Base-by-base conservation (phyloP, 2,329 filamentous ascomycete genomes). In the Neofusicoccum sp. region DNA sequence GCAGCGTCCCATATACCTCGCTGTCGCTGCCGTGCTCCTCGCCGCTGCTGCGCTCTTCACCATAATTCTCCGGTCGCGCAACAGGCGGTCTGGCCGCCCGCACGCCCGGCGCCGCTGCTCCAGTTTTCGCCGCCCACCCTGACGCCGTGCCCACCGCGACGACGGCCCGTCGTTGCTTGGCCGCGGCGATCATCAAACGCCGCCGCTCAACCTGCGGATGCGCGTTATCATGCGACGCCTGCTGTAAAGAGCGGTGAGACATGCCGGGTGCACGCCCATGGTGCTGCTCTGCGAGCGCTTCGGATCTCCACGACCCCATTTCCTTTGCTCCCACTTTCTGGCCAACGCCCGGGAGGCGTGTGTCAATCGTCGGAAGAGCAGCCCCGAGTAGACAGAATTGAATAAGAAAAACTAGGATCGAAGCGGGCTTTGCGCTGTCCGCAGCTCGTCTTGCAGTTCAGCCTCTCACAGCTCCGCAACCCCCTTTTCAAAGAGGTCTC, bases 191-290 rank as follows among this genome's bases (percentile, higher is more conserved):
- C 41, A 45, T n/a, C 29, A 39, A 34, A 22, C 22, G 22, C 22
- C 22, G 22, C 22, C 22, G 22, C 22, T 22, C 22, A 22, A 22
- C 22, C 22, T 31, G 14, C 54, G 16, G 7, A 9, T 16, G 14
- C n/a, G 37, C 39, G 28, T 44, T 44, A 56, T 56, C 52, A 56
- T 56, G 52, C 52, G 52, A 56, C 52, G 28, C n/a, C 12, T n/a
- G 41, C 37, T 37, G 29, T 16, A 58, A 58, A 22, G 39, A 58
- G 54, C 54, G 54, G 54, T 58, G 54, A 58, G 54, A 58, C 54
- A 45, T 16, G 39, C 12, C 7, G 37, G 37, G 12, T 43, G 37
- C 50, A 9, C 12, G 45, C 54, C 16, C 22, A 33, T 31, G 50
- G 31, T 37, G 50, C 50, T 39, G 50, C 22, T 29, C 14, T 16